These are phyloP conservation scores for Pichia kudriavzevii DNA, from an alignment of 1,139 yeast genomes.

Conservation along the genomic window DNA sequence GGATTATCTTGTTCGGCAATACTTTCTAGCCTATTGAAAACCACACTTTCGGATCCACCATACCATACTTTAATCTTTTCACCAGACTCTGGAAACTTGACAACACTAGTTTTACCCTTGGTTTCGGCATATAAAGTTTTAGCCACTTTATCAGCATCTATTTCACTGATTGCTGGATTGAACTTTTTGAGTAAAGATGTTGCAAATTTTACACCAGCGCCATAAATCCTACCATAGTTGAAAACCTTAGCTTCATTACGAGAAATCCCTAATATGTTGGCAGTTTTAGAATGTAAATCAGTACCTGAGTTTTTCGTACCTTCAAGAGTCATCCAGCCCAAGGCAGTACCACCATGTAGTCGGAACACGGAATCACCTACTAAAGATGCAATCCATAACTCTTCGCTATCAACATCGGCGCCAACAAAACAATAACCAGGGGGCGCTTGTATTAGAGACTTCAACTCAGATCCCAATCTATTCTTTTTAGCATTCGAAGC, in stretches of 20 bases:
- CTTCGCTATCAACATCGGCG: slow-evolving; percentile 98
- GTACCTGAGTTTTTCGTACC: slow-evolving; percentile 89
- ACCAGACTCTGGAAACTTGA: slow-evolving; percentile 15
- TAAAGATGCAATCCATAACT: slow-evolving; percentile 93
- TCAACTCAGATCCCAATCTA: slow-evolving; percentile 88
- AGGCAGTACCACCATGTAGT: slow-evolving; percentile 90
- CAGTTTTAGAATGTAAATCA: slow-evolving; percentile 92
- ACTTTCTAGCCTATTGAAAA: slow-evolving; percentile 81
- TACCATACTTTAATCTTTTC: slow-evolving; percentile 48
- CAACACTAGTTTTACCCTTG: slow-evolving; percentile 53
- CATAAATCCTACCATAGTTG: slow-evolving; percentile 95
- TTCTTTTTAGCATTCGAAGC: slow-evolving; percentile 87
- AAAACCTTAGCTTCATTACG: slow-evolving; percentile 91
- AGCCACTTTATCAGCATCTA: slow-evolving; percentile 64
- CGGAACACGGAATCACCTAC: slow-evolving; percentile 88
- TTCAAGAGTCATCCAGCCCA: slow-evolving; percentile 99
- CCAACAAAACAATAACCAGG: slow-evolving; percentile 88
- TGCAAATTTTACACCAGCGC: slow-evolving; percentile 94
- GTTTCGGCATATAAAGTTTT: slow-evolving; percentile 66
- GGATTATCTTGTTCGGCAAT: slow-evolving; percentile 85
- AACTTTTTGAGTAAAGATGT: slow-evolving; percentile 73
- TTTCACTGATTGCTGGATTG: slow-evolving; percentile 61
- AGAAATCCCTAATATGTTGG: slow-evolving; percentile 78
- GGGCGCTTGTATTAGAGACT: slow-evolving; percentile 82
- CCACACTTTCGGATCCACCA: slow-evolving; percentile 91